Percentiles rank a stretch among this genome's conserved stretches.
Evolutionary conservation across 2,329 filamentous ascomycete genomes (phyloP).

Genomic region (Cordyceps farinosa): DNA sequence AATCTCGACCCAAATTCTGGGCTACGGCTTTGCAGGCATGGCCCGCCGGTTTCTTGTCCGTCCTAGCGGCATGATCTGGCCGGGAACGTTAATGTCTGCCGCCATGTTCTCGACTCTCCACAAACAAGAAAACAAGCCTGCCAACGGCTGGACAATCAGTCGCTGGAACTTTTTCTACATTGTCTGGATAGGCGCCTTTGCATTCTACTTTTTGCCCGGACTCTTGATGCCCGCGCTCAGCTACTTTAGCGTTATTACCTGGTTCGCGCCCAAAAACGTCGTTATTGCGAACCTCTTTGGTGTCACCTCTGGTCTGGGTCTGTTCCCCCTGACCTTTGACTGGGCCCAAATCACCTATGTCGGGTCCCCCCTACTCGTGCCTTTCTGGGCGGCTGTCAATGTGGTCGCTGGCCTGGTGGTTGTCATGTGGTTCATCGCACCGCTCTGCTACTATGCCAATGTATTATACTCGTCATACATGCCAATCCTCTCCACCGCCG

Average conservation of each 20-base stretch:
- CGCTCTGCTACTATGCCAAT: conserved; percentile 77
- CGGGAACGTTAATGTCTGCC: conserved; percentile 80
- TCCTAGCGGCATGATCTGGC: conserved; percentile 89
- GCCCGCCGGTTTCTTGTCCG: conserved; percentile 78
- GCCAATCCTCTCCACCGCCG: conserved; percentile 78
- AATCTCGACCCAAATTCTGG: conserved; percentile 80
- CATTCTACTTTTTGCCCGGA: conserved; percentile 83
- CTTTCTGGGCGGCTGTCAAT: conserved; percentile 84
- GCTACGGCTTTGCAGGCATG: conserved; percentile 81
- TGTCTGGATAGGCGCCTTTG: conserved; percentile 66
- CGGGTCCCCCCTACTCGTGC: conserved; percentile 76
- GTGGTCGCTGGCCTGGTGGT: conserved; percentile 75
- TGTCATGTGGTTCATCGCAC: conserved; percentile 82
- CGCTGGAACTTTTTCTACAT: conserved; percentile 80
- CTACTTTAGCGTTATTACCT: conserved; percentile 86
- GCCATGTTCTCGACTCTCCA: conserved; percentile 87
- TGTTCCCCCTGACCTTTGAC: conserved; percentile 85
- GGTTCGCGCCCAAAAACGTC: conserved; percentile 84
- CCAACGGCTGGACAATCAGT: conserved; percentile 78
- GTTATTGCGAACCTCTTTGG: conserved; percentile 83
- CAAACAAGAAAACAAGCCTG: conserved; percentile 76
- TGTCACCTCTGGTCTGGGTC: conserved; percentile 75
- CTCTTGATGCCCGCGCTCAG: conserved; percentile 79
- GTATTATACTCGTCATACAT: conserved; percentile 78
- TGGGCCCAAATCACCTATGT: conserved; percentile 90